phyloP scores from a whole-genome alignment of 2,329 filamentous ascomycete genomes.

The Aspergillus sp. region DNA sequence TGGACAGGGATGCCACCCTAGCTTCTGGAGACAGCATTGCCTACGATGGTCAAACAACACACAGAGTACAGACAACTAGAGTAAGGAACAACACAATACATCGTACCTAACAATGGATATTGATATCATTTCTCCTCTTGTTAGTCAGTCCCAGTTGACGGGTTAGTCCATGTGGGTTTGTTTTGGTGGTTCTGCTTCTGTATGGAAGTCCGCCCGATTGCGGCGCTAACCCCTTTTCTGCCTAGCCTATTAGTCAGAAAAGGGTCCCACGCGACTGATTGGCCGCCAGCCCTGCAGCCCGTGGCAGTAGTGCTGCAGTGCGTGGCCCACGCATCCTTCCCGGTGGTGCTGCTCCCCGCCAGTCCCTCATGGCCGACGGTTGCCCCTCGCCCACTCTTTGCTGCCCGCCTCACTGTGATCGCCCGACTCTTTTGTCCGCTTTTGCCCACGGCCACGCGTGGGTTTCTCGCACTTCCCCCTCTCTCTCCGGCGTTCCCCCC shows the following conservation, averaged over 20 bases:
- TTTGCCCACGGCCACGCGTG: too few relatives aligned
- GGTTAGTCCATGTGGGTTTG: too few relatives aligned
- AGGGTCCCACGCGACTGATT: not conserved
- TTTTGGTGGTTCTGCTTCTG: too few relatives aligned
- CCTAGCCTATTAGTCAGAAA: not conserved
- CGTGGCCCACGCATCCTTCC: not conserved
- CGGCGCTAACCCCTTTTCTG: not conserved
- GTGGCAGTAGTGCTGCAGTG: not conserved
- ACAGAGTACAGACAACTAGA: too few relatives aligned
- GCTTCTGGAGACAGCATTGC: too few relatives aligned
- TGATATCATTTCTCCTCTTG: too few relatives aligned
- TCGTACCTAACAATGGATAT: too few relatives aligned
- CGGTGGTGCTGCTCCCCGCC: not conserved
- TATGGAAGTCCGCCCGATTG: too few relatives aligned
- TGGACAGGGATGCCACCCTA: too few relatives aligned
- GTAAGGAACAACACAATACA: too few relatives aligned
- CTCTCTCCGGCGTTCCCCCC: conserved; percentile 2
- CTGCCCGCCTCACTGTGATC: not conserved
- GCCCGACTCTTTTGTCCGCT: not conserved
- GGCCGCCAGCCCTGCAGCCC: not conserved
- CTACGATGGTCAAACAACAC: too few relatives aligned
- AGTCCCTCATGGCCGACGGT: not conserved
- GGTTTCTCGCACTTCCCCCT: conserved; percentile 1
- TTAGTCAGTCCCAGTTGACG: too few relatives aligned
- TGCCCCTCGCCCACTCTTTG: not conserved